Evolutionary conservation across 2,329 filamentous ascomycete genomes (phyloP).

Genomic region (Rutstroemia sydowiana): DNA sequence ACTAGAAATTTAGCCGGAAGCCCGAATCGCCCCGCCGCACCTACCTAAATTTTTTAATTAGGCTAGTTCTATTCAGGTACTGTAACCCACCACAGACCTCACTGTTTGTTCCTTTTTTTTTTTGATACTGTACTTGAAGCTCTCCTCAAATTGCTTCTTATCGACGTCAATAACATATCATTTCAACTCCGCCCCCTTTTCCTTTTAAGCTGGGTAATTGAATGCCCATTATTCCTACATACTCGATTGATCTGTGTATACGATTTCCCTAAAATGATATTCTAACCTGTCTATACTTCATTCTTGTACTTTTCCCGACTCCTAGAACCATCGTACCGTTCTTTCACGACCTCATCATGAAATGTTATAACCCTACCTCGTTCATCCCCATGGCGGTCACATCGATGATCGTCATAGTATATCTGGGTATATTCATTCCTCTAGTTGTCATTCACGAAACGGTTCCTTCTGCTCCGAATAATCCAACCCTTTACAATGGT

Average conservation of each 20-base stretch:
- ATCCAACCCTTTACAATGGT: slow-evolving; percentile 48
- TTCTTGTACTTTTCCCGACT: background rate
- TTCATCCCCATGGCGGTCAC: slow-evolving; percentile 80
- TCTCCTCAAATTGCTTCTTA: too few relatives aligned
- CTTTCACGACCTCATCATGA: slow-evolving; percentile 18
- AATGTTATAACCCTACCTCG: slow-evolving; percentile 50
- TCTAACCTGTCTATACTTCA: background rate
- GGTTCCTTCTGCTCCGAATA: slow-evolving; percentile 58
- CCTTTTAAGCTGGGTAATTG: too few relatives aligned
- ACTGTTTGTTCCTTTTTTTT: too few relatives aligned
- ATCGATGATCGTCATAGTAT: slow-evolving; percentile 67
- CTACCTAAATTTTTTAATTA: too few relatives aligned
- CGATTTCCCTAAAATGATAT: background rate
- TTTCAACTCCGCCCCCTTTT: too few relatives aligned
- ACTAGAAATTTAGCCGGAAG: too few relatives aligned
- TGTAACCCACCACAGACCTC: too few relatives aligned
- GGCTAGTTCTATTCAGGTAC: too few relatives aligned
- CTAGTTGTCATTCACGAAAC: slow-evolving; percentile 68
- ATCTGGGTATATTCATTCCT: slow-evolving; percentile 68
- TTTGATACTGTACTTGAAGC: too few relatives aligned
- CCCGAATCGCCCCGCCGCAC: background rate
- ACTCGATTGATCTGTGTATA: too few relatives aligned
- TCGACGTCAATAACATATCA: too few relatives aligned
- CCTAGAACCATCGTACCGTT: background rate
- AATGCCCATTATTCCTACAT: too few relatives aligned